These are phyloP conservation scores for Moesziomyces parantarcticus DNA, from an alignment of 1,284 basidiomycete species.

Conservation along the genomic window DNA sequence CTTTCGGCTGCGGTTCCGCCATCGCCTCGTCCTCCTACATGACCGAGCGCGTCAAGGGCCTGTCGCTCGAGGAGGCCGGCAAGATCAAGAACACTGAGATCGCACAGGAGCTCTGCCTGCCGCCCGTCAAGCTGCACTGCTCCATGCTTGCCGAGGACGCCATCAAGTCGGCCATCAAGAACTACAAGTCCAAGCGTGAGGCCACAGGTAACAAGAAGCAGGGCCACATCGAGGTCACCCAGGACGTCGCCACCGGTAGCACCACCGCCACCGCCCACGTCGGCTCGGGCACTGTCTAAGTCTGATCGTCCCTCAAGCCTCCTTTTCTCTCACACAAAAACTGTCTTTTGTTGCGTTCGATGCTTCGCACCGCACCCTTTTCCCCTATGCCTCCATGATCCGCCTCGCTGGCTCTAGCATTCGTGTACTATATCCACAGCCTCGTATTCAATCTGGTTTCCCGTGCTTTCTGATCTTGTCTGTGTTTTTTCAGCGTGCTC, in stretches of 20 bases:
- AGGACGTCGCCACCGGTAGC: slow-evolving; percentile 76
- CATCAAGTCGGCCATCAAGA: slow-evolving; percentile 73
- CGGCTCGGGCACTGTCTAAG: slow-evolving; percentile 64
- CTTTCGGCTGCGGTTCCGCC: slow-evolving; percentile 82
- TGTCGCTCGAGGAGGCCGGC: slow-evolving; percentile 91
- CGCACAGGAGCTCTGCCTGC: slow-evolving; percentile 85
- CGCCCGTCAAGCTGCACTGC: slow-evolving; percentile 86
- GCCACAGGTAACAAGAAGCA: slow-evolving; percentile 61
- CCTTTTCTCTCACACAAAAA: not conserved
- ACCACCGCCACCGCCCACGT: slow-evolving; percentile 77
- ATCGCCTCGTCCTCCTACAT: slow-evolving; percentile 80
- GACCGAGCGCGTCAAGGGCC: slow-evolving; percentile 95
- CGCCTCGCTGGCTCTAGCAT: slow-evolving; percentile 8
- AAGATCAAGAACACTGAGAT: slow-evolving; percentile 99
- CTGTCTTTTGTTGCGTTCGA: not conserved
- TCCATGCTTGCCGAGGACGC: slow-evolving; percentile 97
- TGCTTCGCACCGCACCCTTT: not conserved
- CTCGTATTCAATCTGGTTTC: slow-evolving; percentile 3
- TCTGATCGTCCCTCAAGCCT: not conserved
- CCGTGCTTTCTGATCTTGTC: not conserved
- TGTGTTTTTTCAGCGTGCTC: not conserved
- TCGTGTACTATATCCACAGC: slow-evolving; percentile 35
- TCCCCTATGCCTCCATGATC: not conserved
- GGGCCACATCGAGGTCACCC: slow-evolving; percentile 81
- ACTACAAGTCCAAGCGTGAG: slow-evolving; percentile 62